phyloP scores from a whole-genome alignment of 257 asterid genomes.

The Leonotis leonurus region DNA sequence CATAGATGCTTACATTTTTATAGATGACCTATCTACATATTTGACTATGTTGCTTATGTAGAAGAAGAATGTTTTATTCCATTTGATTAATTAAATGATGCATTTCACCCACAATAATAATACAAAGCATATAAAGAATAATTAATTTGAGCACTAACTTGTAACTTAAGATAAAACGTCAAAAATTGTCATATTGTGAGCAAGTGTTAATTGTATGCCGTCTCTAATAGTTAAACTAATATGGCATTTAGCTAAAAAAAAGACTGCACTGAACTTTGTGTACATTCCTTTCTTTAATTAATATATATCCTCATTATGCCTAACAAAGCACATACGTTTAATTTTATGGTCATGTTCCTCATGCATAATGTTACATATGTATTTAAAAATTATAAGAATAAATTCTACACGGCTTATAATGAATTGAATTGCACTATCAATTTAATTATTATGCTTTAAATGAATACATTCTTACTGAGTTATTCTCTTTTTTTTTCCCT shows the following conservation, averaged over 20 bases:
- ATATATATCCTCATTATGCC: neutral
- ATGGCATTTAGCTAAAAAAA: conserved; percentile 22
- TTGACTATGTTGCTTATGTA: neutral
- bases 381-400: no score
- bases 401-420: no score
- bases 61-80: neutral
- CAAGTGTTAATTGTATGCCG: conserved; percentile 12
- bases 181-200: neutral
- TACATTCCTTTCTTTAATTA: neutral
- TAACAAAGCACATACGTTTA: conserved; percentile 10
- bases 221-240: conserved; percentile 13
- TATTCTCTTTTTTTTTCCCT: no score
- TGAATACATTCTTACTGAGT: no score
- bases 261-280: conserved; percentile 39
- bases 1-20: neutral
- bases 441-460: no score
- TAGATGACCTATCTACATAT: neutral
- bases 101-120: neutral
- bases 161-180: neutral
- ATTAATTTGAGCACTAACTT: neutral
- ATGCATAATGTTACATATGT: neutral
- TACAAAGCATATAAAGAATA: neutral
- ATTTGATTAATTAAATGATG: neutral
- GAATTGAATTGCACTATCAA: no score
- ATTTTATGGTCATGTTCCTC: neutral